These are phyloP conservation scores for Jacaranda copaia DNA, from an alignment of 257 asterid genomes.

Conservation along the genomic window DNA sequence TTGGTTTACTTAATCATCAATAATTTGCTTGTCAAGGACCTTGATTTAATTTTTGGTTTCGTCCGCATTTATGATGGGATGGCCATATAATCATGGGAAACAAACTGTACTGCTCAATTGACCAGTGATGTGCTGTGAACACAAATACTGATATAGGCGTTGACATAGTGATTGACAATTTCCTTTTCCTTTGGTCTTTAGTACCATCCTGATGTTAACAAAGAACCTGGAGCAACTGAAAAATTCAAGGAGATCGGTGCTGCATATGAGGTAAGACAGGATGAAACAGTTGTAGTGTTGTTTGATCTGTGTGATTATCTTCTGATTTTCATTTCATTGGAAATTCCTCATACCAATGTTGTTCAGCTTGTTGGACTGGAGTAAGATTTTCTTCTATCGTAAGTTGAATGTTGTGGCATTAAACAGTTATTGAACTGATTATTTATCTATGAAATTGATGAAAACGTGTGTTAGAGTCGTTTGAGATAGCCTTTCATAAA, in stretches of 20 bases:
- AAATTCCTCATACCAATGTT: neutral
- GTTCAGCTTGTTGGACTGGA: conserved; percentile 28
- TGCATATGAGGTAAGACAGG: conserved; percentile 76
- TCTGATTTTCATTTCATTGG: conserved; percentile 15
- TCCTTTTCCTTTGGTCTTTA: conserved; percentile 42
- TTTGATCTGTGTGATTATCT: conserved; percentile 19
- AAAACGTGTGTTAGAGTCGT: too few species aligned
- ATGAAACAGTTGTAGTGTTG: conserved; percentile 1
- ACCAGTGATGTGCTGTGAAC: neutral
- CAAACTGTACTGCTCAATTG: neutral
- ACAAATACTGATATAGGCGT: too few species aligned
- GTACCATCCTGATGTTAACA: conserved; percentile 99
- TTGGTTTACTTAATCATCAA: too few species aligned
- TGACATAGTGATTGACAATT: neutral
- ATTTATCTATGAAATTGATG: too few species aligned
- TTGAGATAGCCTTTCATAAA: too few species aligned
- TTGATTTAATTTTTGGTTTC: too few species aligned
- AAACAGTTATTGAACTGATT: too few species aligned
- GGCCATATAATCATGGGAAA: too few species aligned
- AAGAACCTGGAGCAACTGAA: conserved; percentile 93
- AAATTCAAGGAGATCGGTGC: conserved; percentile 96
- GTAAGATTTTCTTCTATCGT: neutral
- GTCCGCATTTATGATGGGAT: too few species aligned
- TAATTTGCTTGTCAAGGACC: too few species aligned
- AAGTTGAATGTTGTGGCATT: neutral